Evolutionary conservation across 2,329 filamentous ascomycete genomes (phyloP).

Genomic region (Neofusicoccum parvum): DNA sequence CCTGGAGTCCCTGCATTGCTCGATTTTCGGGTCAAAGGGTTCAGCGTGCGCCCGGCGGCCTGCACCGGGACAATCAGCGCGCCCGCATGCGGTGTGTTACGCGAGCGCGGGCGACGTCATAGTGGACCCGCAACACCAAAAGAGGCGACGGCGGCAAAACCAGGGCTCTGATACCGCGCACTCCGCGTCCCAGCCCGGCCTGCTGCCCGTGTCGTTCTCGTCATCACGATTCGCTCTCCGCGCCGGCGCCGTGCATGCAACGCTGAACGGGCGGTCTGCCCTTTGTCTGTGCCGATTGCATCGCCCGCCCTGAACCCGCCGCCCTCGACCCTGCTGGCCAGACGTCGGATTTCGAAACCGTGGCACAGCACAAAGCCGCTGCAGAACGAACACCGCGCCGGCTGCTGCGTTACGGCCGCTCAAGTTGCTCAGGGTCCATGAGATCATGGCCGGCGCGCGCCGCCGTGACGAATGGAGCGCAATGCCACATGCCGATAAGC

Average conservation of each 20-base stretch:
- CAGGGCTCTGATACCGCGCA: constrained; percentile 9
- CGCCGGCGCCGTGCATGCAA: constrained; percentile 11
- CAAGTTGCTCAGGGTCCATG: constrained; percentile 14
- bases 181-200: constrained; percentile 7
- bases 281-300: constrained; percentile 2
- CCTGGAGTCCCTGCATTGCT: constrained; percentile 8
- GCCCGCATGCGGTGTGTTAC: constrained; percentile 16
- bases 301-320: not conserved
- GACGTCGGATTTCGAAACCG: not conserved
- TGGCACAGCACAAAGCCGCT: constrained; percentile 5
- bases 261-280: constrained; percentile 13
- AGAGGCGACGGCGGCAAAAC: constrained; percentile 14
- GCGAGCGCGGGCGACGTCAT: constrained; percentile 18
- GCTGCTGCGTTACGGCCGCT: not conserved
- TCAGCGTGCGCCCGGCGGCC: constrained; percentile 2
- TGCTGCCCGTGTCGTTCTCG: constrained; percentile 8
- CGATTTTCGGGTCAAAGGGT: constrained; percentile 8
- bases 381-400: not conserved
- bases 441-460: constrained; percentile 6
- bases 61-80: constrained; percentile 12
- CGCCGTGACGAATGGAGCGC: constrained; percentile 1
- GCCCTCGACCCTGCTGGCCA: not conserved
- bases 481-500: constrained; percentile 19
- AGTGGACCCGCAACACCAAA: constrained; percentile 20
- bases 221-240: constrained; percentile 1